phyloP scores from a whole-genome alignment of 2,329 filamentous ascomycete genomes.

The Claviceps monticola region DNA sequence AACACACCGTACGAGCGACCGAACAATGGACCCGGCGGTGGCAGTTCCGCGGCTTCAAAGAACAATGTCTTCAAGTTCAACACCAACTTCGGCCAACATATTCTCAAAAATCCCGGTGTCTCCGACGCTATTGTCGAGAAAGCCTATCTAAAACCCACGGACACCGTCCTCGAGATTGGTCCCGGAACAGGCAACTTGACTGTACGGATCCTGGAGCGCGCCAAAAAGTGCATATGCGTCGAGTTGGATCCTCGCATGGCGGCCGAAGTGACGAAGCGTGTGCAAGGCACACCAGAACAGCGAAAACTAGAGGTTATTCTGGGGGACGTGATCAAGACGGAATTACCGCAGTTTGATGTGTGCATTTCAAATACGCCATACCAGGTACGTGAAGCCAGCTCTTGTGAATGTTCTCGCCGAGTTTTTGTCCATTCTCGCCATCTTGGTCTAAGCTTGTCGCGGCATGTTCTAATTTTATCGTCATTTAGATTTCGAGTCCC shows the following conservation, averaged over 20 bases:
- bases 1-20: conserved; percentile 29
- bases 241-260: conserved; percentile 96
- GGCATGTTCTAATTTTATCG: too few species aligned
- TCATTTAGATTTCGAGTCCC: conserved; percentile 63
- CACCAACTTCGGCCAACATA: conserved; percentile 74
- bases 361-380: conserved; percentile 61
- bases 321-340: conserved; percentile 78
- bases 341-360: conserved; percentile 62
- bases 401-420: neutral
- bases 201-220: conserved; percentile 74
- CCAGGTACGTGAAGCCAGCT: conserved; percentile 28
- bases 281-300: conserved; percentile 75
- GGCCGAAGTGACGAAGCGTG: conserved; percentile 84
- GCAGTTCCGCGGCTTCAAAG: conserved; percentile 16
- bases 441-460: too few species aligned
- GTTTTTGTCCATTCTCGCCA: too few species aligned
- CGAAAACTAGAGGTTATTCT: conserved; percentile 78
- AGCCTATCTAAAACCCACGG: conserved; percentile 78
- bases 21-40: conserved; percentile 8
- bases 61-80: conserved; percentile 98
- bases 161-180: conserved; percentile 82
- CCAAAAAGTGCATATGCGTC: conserved; percentile 68
- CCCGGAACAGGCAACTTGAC: conserved; percentile 85
- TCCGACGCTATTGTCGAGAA: conserved; percentile 60
- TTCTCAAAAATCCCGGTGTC: conserved; percentile 83